Percentiles rank a stretch among this genome's conserved stretches.
phyloP scores from a whole-genome alignment of 2,329 filamentous ascomycete species.

The Trichophyton simii region DNA sequence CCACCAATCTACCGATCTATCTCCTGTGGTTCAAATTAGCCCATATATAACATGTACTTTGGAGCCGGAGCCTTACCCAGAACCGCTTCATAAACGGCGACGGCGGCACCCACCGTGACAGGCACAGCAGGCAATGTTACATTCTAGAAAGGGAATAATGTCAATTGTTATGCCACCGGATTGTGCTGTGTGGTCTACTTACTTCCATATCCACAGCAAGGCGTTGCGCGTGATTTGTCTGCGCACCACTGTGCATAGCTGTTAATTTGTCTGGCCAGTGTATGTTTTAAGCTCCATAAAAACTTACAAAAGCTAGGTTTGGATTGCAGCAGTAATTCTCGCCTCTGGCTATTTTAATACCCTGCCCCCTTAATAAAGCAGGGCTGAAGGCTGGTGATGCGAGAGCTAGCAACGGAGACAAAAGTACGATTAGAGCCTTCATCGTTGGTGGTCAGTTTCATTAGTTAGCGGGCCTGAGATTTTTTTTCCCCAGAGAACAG shows the following conservation, averaged over 20 bases:
- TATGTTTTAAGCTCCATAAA: background rate
- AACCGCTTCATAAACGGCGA: background rate
- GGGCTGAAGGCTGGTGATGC: background rate
- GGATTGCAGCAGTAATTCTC: background rate
- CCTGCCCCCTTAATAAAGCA: background rate
- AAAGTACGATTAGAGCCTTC: background rate
- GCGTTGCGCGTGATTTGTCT: background rate
- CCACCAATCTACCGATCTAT: background rate
- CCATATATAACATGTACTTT: background rate
- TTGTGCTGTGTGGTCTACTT: background rate
- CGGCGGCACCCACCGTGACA: background rate
- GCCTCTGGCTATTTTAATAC: background rate
- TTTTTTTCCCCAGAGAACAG: too few species aligned
- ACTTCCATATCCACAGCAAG: background rate
- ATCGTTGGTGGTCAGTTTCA: background rate
- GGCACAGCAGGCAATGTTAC: background rate
- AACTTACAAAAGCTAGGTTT: background rate
- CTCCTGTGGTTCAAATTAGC: background rate
- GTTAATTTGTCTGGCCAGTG: background rate
- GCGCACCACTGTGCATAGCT: background rate
- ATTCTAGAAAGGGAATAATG: background rate
- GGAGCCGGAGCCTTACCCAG: background rate
- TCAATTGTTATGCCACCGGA: background rate
- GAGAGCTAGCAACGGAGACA: background rate
- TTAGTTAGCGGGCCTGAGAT: too few species aligned